Evolutionary conservation across 1,284 basidiomycete genomes (phyloP).

Genomic region (Apiotrichum sp.): DNA sequence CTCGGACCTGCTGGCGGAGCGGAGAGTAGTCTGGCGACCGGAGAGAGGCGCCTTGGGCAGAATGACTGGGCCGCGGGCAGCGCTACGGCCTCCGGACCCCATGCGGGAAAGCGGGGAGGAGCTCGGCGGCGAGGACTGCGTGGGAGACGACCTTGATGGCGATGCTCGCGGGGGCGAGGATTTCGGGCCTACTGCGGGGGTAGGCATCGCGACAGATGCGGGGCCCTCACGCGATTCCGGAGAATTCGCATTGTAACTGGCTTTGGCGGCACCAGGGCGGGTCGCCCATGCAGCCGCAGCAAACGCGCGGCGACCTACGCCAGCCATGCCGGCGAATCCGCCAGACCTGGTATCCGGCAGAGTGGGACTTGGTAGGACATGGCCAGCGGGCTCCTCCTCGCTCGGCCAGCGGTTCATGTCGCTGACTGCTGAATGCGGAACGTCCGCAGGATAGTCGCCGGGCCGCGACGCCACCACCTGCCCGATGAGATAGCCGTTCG

Average conservation of each 20-base stretch:
- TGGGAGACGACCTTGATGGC: neutral
- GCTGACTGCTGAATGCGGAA: slow-evolving; percentile 12
- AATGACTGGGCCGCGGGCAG: slow-evolving; percentile 16
- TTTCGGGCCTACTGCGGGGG: too few species aligned
- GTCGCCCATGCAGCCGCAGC: slow-evolving; percentile 60
- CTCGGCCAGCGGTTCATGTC: slow-evolving; percentile 12
- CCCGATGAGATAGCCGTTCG: neutral
- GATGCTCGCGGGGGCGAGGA: too few species aligned
- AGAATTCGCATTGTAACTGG: too few species aligned
- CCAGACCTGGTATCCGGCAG: slow-evolving; percentile 63
- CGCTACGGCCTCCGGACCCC: neutral
- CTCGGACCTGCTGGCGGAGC: neutral
- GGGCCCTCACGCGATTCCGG: too few species aligned
- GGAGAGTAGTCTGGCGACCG: slow-evolving; percentile 8
- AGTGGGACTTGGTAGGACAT: slow-evolving; percentile 10
- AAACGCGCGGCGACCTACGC: slow-evolving; percentile 76
- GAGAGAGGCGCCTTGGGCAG: slow-evolving; percentile 22
- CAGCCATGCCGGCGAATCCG: slow-evolving; percentile 80
- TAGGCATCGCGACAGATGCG: too few species aligned
- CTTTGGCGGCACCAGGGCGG: slow-evolving; percentile 35
- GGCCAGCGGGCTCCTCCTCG: slow-evolving; percentile 20
- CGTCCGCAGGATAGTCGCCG: slow-evolving; percentile 12
- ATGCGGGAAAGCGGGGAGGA: too few species aligned
- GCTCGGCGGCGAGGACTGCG: neutral
- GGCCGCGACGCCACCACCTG: neutral